These are phyloP conservation scores for Candida corydali DNA, from an alignment of 805 yeast genomes.

Conservation along the genomic window DNA sequence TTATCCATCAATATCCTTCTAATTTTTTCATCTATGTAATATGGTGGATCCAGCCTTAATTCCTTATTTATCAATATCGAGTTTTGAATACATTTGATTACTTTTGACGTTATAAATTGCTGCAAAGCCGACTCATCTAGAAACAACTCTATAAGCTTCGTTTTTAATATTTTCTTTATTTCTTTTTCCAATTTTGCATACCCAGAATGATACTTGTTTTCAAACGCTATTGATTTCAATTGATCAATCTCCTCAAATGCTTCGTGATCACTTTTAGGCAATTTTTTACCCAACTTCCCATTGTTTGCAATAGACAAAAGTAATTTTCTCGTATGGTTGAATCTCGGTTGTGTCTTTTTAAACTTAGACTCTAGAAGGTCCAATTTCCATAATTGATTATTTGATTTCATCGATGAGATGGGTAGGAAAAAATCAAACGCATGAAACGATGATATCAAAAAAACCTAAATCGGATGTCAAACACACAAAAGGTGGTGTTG, in stretches of 20 bases:
- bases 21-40: slow-evolving; percentile 27
- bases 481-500: slow-evolving; percentile 7
- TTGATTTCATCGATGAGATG: slow-evolving; percentile 6
- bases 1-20: slow-evolving; percentile 23
- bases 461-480: background rate
- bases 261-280: slow-evolving; percentile 38
- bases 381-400: slow-evolving; percentile 39
- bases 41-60: slow-evolving; percentile 29
- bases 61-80: slow-evolving; percentile 27
- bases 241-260: slow-evolving; percentile 43
- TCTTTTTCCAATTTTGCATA: slow-evolving; percentile 37
- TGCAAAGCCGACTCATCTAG: slow-evolving; percentile 15
- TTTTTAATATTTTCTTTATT: slow-evolving; percentile 18
- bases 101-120: slow-evolving; percentile 27
- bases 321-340: slow-evolving; percentile 44
- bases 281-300: slow-evolving; percentile 36
- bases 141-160: slow-evolving; percentile 18
- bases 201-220: slow-evolving; percentile 47
- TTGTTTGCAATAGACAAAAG: slow-evolving; percentile 36
- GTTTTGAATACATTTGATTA: slow-evolving; percentile 24
- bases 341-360: slow-evolving; percentile 41
- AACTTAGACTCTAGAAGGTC: slow-evolving; percentile 54
- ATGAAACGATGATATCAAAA: no score
- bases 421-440: background rate
- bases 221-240: slow-evolving; percentile 42